phyloP scores from a whole-genome alignment of 805 yeast species.

The Isabelozyma heimii region DNA sequence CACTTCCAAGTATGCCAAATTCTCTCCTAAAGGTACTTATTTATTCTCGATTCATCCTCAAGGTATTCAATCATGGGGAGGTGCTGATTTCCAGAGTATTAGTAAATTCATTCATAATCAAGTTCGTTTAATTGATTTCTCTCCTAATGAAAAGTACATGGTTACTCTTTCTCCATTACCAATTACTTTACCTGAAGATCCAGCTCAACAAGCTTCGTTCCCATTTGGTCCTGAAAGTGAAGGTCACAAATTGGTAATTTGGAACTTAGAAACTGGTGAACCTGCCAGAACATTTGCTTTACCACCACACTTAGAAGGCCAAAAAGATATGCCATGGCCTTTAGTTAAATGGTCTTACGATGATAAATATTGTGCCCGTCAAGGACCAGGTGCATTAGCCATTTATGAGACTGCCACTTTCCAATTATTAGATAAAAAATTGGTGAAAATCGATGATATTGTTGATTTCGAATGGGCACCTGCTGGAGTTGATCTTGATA shows the following conservation, averaged over 20 bases:
- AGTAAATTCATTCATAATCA: constrained; percentile 83
- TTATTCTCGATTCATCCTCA: constrained; percentile 86
- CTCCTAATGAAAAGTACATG: constrained; percentile 87
- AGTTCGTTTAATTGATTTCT: constrained; percentile 84
- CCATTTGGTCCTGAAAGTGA: constrained; percentile 86
- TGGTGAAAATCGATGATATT: constrained; percentile 78
- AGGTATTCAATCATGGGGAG: constrained; percentile 97
- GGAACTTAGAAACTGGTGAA: constrained; percentile 84
- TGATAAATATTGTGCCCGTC: constrained; percentile 91
- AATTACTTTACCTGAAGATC: constrained; percentile 57
- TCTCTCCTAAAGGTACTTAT: constrained; percentile 92
- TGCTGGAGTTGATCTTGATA: constrained; percentile 67
- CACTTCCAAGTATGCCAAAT: constrained; percentile 84
- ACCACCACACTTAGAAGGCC: constrained; percentile 66
- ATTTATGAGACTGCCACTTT: constrained; percentile 80
- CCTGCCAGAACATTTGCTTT: constrained; percentile 89
- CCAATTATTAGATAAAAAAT: constrained; percentile 81
- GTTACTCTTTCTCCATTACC: constrained; percentile 90
- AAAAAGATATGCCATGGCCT: constrained; percentile 88
- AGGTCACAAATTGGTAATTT: constrained; percentile 90
- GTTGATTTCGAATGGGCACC: constrained; percentile 96
- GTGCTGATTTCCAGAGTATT: constrained; percentile 68
- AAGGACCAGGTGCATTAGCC: constrained; percentile 89
- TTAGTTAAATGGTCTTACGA: constrained; percentile 93
- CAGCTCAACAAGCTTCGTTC: constrained; percentile 64